These are phyloP conservation scores for Ascoidea rubescens DNA, from an alignment of 805 yeast species.

Conservation along the genomic window DNA sequence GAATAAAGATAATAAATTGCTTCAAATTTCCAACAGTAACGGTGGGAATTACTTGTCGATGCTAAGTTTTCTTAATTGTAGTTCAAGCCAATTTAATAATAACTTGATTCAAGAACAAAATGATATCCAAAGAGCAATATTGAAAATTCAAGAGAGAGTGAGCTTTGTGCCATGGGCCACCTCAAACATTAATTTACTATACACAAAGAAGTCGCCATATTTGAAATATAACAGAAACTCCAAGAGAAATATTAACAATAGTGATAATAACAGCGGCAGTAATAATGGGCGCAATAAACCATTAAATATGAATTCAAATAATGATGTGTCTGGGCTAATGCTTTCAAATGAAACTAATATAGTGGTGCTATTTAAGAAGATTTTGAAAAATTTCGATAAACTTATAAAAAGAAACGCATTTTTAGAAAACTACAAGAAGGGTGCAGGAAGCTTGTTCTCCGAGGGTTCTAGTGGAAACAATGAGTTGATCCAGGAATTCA, in stretches of 20 bases:
- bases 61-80: slow-evolving; percentile 35
- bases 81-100: too few species aligned
- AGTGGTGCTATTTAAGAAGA: slow-evolving; percentile 47
- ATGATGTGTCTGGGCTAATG: slow-evolving; percentile 51
- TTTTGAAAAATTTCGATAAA: slow-evolving; percentile 65
- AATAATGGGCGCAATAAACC: too few species aligned
- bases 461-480: slow-evolving; percentile 13
- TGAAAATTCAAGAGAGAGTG: slow-evolving; percentile 51
- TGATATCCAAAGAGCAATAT: slow-evolving; percentile 57
- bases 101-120: slow-evolving; percentile 29
- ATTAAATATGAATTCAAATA: too few species aligned
- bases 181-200: slow-evolving; percentile 62
- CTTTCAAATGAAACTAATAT: slow-evolving; percentile 74
- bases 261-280: background rate
- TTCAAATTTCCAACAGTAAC: slow-evolving; percentile 18
- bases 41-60: slow-evolving; percentile 50
- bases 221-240: slow-evolving; percentile 15
- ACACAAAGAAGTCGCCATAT: slow-evolving; percentile 62
- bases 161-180: slow-evolving; percentile 82
- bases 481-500: slow-evolving; percentile 43
- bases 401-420: slow-evolving; percentile 75
- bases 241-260: slow-evolving; percentile 19
- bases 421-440: slow-evolving; percentile 54
- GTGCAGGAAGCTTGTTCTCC: slow-evolving; percentile 19
- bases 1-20: slow-evolving; percentile 68